A percentile compares a stretch with the other conserved stretches of the same genome.
Conservation (phyloP, 1,284 basidiomycete species). For the Mycosarcoma mackinlayi region DNA sequence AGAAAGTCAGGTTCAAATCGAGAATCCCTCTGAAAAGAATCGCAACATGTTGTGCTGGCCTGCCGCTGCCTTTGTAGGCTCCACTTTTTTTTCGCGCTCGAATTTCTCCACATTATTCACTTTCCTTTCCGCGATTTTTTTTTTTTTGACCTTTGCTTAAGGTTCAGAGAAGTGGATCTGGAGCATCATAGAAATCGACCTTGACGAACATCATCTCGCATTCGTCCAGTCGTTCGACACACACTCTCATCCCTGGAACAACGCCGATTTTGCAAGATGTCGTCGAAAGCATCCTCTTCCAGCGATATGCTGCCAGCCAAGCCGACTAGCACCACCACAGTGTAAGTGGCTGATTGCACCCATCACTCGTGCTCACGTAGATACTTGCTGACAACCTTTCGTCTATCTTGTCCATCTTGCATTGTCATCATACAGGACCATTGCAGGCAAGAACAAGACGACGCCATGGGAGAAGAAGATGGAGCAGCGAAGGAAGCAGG, state of each 20-base stretch:
- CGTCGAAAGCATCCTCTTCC: conserved; percentile 13
- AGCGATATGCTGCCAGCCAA: conserved; percentile 43
- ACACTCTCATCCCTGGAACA: not conserved
- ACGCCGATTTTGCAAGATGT: conserved; percentile 9
- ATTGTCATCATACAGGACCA: conserved; percentile 31
- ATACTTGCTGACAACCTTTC: conserved; percentile 8
- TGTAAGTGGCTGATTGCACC: conserved; percentile 22
- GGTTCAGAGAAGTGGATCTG: no score
- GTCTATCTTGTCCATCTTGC: not conserved
- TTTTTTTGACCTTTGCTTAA: conserved; percentile 12
- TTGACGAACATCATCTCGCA: not conserved
- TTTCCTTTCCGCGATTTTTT: no score
- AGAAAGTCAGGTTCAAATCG: no score
- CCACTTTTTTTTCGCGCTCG: conserved; percentile 1
- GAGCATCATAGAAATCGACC: not conserved
- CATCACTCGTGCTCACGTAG: not conserved
- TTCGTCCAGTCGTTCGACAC: not conserved
- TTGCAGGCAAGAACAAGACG: conserved; percentile 47
- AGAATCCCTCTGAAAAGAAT: no score
- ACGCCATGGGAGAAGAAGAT: conserved; percentile 56
- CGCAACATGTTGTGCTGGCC: no score
- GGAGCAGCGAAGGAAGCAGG: conserved; percentile 48
- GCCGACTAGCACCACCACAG: conserved; percentile 34
- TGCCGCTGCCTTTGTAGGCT: not conserved
- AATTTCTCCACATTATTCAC: conserved; percentile 4